These are phyloP conservation scores for Coprinopsis cinerea DNA, from an alignment of 768 basidiomycete species.

Conservation along the genomic window DNA sequence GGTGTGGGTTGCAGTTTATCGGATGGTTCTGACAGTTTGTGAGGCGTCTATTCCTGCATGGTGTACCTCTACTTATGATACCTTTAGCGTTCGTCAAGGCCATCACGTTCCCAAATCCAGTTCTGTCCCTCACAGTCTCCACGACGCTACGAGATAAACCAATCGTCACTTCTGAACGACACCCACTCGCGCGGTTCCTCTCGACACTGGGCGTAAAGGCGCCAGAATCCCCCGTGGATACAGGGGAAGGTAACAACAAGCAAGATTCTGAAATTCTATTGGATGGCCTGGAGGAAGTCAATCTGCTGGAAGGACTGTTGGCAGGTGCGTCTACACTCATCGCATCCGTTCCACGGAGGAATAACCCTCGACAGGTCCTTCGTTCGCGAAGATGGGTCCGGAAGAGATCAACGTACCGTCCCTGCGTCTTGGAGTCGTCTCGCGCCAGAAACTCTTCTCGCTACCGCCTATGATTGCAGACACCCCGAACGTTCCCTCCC, in stretches of 20 bases:
- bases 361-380: conserved; percentile 33
- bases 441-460: conserved; percentile 63
- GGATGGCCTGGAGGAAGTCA: conserved; percentile 49
- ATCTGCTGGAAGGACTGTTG: conserved; percentile 54
- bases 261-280: conserved; percentile 46
- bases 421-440: conserved; percentile 61
- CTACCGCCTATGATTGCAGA: conserved; percentile 45
- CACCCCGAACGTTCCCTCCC: conserved; percentile 36
- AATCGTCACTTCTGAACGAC: conserved; percentile 35
- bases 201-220: conserved; percentile 30
- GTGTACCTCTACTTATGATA: conserved; percentile 3
- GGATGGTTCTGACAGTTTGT: conserved; percentile 75
- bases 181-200: conserved; percentile 39
- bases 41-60: conserved; percentile 25
- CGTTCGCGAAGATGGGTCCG: conserved; percentile 28
- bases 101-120: conserved; percentile 59
- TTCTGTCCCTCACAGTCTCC: conserved; percentile 80
- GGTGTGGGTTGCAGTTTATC: conserved; percentile 78
- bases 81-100: conserved; percentile 52
- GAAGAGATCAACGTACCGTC: conserved; percentile 51
- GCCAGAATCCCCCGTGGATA: conserved; percentile 26
- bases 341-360: not conserved
- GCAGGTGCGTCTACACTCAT: conserved; percentile 36
- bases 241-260: conserved; percentile 27
- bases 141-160: conserved; percentile 85